phyloP scores from a whole-genome alignment of 1,139 yeast species.

The Candida glucosophila region DNA sequence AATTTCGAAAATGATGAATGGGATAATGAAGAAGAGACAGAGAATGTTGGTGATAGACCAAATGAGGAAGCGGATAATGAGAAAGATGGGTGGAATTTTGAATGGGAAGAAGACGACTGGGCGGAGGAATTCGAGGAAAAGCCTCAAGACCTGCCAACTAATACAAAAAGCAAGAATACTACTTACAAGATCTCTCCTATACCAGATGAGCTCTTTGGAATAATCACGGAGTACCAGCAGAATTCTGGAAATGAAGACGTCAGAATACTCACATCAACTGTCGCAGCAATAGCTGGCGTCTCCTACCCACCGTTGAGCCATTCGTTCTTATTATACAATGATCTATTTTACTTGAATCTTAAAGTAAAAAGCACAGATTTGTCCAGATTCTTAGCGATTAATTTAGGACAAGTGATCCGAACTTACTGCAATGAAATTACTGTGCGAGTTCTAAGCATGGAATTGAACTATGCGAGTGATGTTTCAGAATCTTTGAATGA shows the following conservation, averaged over 20 bases:
- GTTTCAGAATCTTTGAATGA: too few relatives aligned
- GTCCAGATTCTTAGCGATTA: slow-evolving; percentile 8
- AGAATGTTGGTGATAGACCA: slow-evolving; percentile 1
- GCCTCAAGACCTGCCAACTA: not conserved
- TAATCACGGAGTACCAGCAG: slow-evolving; percentile 15
- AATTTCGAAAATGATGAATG: slow-evolving; percentile 6
- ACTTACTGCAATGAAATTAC: too few relatives aligned
- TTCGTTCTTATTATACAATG: slow-evolving; percentile 31
- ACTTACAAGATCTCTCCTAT: slow-evolving; percentile 10
- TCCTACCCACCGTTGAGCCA: slow-evolving; percentile 23
- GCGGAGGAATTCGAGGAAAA: slow-evolving; percentile 1
- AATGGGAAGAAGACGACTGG: slow-evolving; percentile 13
- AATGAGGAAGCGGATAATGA: slow-evolving; percentile 3
- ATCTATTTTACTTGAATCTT: slow-evolving; percentile 18
- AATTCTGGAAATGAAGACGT: slow-evolving; percentile 3
- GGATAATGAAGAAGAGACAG: slow-evolving; percentile 3
- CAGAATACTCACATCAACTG: slow-evolving; percentile 13
- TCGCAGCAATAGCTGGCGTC: slow-evolving; percentile 23
- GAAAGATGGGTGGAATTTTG: slow-evolving; percentile 13
- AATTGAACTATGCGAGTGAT: too few relatives aligned
- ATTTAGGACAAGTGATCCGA: not conserved
- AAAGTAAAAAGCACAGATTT: slow-evolving; percentile 11
- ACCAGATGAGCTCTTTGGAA: slow-evolving; percentile 13
- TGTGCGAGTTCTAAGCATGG: too few relatives aligned
- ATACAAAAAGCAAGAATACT: not conserved